phyloP scores from a whole-genome alignment of 23 red algal species.

The Gracilaria caudata region DNA sequence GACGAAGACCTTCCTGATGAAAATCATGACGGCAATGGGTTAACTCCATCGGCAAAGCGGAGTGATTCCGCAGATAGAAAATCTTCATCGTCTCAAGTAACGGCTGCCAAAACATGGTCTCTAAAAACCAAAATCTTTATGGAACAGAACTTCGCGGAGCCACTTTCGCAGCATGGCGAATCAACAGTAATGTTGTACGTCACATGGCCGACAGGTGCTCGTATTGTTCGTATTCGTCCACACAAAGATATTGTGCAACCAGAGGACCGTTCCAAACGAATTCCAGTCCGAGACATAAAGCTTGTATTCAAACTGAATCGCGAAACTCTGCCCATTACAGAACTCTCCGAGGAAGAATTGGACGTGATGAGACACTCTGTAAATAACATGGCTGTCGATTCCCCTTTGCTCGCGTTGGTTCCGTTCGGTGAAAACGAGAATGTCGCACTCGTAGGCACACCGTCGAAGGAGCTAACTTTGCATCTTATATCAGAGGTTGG shows the following conservation, averaged over 20 bases:
- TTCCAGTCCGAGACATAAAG: slow-evolving; percentile 18
- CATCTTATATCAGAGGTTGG: slow-evolving; percentile 47
- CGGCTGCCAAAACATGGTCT: slow-evolving; percentile 35
- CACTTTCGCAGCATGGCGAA: slow-evolving; percentile 47
- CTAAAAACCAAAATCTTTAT: slow-evolving; percentile 62
- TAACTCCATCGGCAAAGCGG: background rate
- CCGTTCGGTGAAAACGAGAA: slow-evolving; percentile 57
- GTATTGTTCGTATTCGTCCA: slow-evolving; percentile 52
- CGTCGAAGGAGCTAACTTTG: slow-evolving; percentile 25
- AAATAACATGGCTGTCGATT: slow-evolving; percentile 27
- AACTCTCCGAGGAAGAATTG: slow-evolving; percentile 43
- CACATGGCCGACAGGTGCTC: slow-evolving; percentile 64
- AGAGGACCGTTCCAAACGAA: background rate
- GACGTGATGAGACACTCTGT: slow-evolving; percentile 26
- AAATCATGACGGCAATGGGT: background rate
- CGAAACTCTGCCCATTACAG: slow-evolving; percentile 21
- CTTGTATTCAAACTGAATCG: slow-evolving; percentile 35
- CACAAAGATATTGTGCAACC: slow-evolving; percentile 30
- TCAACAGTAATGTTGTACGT: slow-evolving; percentile 44
- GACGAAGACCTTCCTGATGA: background rate
- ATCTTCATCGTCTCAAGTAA: slow-evolving; percentile 13
- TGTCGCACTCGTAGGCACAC: slow-evolving; percentile 49
- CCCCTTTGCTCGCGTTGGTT: slow-evolving; percentile 44
- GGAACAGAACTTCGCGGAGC: slow-evolving; percentile 26
- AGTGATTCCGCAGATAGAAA: background rate